Evolutionary conservation across 345 rosid genomes (phyloP).

Genomic region (Euphorbia pulcherrima): DNA sequence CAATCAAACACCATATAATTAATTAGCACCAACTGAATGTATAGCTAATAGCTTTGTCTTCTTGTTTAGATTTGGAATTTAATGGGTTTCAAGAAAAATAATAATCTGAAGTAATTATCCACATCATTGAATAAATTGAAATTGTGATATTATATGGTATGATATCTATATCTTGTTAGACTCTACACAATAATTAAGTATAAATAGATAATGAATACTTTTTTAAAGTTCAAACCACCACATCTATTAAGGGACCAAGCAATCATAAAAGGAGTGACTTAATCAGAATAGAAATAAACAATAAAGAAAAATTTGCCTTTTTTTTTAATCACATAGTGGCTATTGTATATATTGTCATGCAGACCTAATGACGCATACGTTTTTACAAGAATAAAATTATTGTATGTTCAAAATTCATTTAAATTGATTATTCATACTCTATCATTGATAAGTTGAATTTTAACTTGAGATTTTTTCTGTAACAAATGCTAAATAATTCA

Average conservation of each 20-base stretch:
- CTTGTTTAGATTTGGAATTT: neutral
- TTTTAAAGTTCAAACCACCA: neutral
- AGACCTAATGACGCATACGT: neutral
- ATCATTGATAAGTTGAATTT: no score
- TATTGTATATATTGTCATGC: neutral
- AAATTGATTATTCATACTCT: no score
- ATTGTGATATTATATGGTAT: neutral
- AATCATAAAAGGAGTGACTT: neutral
- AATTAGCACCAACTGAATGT: neutral
- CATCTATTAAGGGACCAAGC: neutral
- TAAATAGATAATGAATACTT: slow-evolving; percentile 1
- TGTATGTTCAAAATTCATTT: no score
- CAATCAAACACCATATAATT: neutral
- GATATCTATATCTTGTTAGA: neutral
- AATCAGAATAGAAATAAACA: neutral
- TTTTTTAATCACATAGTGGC: neutral
- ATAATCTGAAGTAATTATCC: neutral
- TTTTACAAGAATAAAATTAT: neutral
- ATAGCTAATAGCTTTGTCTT: slow-evolving; percentile 1
- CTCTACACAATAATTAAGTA: neutral
- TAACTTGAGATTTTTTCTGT: no score
- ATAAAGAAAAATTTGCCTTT: neutral
- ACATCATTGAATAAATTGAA: neutral
- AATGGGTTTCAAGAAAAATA: neutral
- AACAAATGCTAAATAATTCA: no score